phyloP scores from a whole-genome alignment of 805 yeast genomes.

The Saccharomycopsis javanensis region DNA sequence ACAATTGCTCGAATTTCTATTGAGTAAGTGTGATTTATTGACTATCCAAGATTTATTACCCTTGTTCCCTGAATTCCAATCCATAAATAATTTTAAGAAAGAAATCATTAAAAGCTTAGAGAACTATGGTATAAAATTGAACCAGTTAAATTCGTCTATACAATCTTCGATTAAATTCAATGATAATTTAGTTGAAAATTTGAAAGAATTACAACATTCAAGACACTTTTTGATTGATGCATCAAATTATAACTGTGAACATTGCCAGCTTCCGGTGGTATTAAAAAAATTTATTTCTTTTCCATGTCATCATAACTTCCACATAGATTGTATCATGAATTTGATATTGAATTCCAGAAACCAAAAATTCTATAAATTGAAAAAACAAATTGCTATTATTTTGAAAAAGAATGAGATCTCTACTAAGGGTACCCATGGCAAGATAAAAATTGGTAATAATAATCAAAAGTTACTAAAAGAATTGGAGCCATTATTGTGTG shows the following conservation, averaged over 20 bases:
- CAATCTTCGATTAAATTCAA: constrained; percentile 55
- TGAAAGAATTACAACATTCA: constrained; percentile 33
- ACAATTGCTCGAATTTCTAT: constrained; percentile 29
- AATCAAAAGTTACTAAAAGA: constrained; percentile 29
- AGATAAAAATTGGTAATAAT: constrained; percentile 22
- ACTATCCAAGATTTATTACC: constrained; percentile 78
- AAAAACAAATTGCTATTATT: constrained; percentile 30
- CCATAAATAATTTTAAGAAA: constrained; percentile 73
- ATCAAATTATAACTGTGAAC: constrained; percentile 36
- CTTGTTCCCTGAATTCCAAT: constrained; percentile 71
- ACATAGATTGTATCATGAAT: constrained; percentile 75
- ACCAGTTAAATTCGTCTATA: constrained; percentile 63
- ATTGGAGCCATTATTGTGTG: constrained; percentile 49
- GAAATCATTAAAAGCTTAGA: constrained; percentile 77
- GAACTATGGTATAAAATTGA: constrained; percentile 56
- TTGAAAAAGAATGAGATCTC: background rate
- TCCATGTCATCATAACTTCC: constrained; percentile 87
- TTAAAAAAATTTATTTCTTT: constrained; percentile 68
- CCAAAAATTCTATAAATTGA: constrained; percentile 51
- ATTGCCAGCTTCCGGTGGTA: constrained; percentile 62
- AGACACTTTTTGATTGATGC: constrained; percentile 15
- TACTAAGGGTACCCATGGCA: constrained; percentile 18
- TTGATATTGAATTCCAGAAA: constrained; percentile 53
- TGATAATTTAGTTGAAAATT: constrained; percentile 50
- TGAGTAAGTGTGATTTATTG: constrained; percentile 39